Base-by-base conservation (phyloP, 179 eudicot species). In the Spergularia azorica region DNA sequence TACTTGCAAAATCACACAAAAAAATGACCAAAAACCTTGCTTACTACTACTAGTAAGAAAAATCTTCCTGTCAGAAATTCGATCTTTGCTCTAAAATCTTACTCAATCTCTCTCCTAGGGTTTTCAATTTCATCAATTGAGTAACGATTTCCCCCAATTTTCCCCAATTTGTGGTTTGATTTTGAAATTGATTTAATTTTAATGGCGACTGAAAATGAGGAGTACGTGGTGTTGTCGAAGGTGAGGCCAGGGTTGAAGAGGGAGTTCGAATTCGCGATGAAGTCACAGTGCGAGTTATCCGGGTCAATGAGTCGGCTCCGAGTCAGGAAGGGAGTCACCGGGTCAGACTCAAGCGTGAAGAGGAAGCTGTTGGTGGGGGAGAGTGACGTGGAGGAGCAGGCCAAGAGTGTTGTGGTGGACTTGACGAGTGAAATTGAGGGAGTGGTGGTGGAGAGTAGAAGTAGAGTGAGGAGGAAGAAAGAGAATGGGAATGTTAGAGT, bases 401-500 rank as follows among this genome's bases (percentile, higher is more conserved):
- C 77, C 5, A 66, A 77, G 61, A 86, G 89, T 54, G 91, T 81
- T 18, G 88, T 88, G 50, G 87, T 88, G 14, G 91, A 88, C 73
- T 75, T 77, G 16, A 64, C 62, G 20, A 79, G 82, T 55, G 89
- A 87, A 36, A 88, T 79, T 17, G 90, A 86, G 39, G 41, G 59
- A 12, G 75, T 41, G 26, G 72, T 73, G 18, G 84, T 66, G 26
- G 84, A 79, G 75, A 75, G 80, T 63, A 18, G 62, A 5, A 17
- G 61, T 77, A 70, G 80, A 65, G 81, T 21, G 82, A 74, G 76
- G 67, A 50, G 41, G 67, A 60, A 21, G 55, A 36, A 36, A 36
- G 39, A 36, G 39, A 3, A 3, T 36, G 39, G 39, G 39, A 36
- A 36, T 36, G 39, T 36, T 68, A 68, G 11, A 43, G 61, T 62